A percentile compares a stretch with the other conserved stretches of the same genome.
These are phyloP conservation scores for Fusarium cyanostomum DNA, from an alignment of 2,329 filamentous ascomycete species.

Conservation along the genomic window DNA sequence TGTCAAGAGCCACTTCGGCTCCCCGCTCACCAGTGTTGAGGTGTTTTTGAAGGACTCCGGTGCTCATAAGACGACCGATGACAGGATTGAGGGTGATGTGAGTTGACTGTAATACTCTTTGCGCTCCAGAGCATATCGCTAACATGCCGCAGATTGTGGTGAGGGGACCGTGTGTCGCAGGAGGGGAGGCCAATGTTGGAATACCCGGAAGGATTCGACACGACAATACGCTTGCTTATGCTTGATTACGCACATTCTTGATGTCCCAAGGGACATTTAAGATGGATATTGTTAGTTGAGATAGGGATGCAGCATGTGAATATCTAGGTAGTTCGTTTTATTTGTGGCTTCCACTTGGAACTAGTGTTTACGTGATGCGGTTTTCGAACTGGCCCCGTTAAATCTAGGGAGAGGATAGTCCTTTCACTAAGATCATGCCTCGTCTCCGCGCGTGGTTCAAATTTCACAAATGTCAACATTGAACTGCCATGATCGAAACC, in stretches of 20 bases:
- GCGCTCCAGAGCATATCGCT: conserved; percentile 4
- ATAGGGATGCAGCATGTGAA: neutral
- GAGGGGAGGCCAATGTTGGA: conserved; percentile 70
- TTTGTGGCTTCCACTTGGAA: too few species aligned
- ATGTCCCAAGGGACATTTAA: neutral
- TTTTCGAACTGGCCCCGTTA: too few species aligned
- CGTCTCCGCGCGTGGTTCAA: too few species aligned
- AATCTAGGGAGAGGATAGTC: too few species aligned
- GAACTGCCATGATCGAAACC: too few species aligned
- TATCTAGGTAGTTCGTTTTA: conserved; percentile 13
- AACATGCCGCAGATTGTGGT: conserved; percentile 67
- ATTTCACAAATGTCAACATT: too few species aligned
- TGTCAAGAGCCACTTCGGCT: conserved; percentile 74
- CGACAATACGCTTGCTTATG: conserved; percentile 76
- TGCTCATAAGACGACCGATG: conserved; percentile 70
- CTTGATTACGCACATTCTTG: conserved; percentile 39
- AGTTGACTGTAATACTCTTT: conserved; percentile 40
- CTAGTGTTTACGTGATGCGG: neutral
- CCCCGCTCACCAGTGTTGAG: conserved; percentile 82
- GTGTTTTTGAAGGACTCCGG: conserved; percentile 74
- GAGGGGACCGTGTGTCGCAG: conserved; percentile 77
- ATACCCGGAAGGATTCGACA: conserved; percentile 71
- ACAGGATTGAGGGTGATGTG: conserved; percentile 70
- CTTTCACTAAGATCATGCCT: too few species aligned
- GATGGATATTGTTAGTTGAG: neutral